Conservation (phyloP, 1,139 yeast species). For the Pichia sp. region DNA sequence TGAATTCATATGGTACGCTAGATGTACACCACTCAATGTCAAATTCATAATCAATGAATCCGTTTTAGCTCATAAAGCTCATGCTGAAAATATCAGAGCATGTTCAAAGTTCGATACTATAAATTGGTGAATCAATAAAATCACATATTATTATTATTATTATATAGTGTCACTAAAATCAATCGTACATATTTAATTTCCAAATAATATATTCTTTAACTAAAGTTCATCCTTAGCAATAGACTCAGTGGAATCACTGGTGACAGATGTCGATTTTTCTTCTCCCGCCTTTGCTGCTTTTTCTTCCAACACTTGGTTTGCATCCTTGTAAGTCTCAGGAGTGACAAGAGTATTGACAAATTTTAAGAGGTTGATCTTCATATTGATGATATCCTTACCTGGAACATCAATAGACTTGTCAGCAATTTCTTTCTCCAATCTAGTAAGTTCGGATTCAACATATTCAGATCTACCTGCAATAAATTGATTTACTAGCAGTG, state of each 20-base stretch:
- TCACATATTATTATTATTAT: not conserved
- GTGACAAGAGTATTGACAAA: slow-evolving; percentile 26
- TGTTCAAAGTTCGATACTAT: slow-evolving; percentile 48
- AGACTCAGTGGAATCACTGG: slow-evolving; percentile 14
- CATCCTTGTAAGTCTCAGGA: slow-evolving; percentile 17
- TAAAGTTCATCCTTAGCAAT: not conserved
- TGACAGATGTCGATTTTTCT: slow-evolving; percentile 1
- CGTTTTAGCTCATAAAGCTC: slow-evolving; percentile 58
- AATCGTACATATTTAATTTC: not conserved
- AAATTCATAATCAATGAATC: slow-evolving; percentile 70
- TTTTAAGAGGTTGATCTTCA: slow-evolving; percentile 43
- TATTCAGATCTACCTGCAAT: slow-evolving; percentile 41
- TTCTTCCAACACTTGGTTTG: slow-evolving; percentile 11
- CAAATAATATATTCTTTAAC: not conserved
- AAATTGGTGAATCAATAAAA: slow-evolving; percentile 39
- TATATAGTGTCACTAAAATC: not conserved
- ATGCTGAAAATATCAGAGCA: slow-evolving; percentile 63
- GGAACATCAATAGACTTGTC: slow-evolving; percentile 16
- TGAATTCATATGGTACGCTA: slow-evolving; percentile 80
- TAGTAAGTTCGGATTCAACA: slow-evolving; percentile 42
- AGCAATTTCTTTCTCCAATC: slow-evolving; percentile 43
- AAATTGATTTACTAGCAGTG: slow-evolving; percentile 43
- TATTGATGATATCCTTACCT: slow-evolving; percentile 39
- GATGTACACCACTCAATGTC: slow-evolving; percentile 72
- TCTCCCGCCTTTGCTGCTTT: slow-evolving; percentile 4